Percentiles rank a stretch among this genome's conserved stretches.
These are phyloP conservation scores for Fusarium acutatum DNA, from an alignment of 2,329 filamentous ascomycete species.

Conservation along the genomic window DNA sequence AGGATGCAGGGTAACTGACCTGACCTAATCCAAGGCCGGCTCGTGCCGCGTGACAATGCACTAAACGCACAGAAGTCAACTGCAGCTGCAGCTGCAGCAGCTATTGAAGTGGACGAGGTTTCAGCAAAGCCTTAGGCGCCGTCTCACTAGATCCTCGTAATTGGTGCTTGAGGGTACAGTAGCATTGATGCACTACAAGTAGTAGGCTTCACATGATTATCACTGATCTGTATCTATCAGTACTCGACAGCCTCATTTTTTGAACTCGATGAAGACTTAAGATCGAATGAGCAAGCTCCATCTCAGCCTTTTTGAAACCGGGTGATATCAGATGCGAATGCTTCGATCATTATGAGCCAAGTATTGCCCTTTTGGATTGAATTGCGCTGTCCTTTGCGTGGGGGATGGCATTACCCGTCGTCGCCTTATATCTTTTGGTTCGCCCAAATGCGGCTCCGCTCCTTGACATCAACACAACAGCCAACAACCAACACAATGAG, in stretches of 20 bases:
- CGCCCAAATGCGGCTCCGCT: conserved; percentile 7
- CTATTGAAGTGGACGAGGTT: not conserved
- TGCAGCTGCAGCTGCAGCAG: not conserved
- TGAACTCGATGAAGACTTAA: not conserved
- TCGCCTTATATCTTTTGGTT: conserved; percentile 5
- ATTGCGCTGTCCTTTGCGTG: not conserved
- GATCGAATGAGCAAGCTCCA: not conserved
- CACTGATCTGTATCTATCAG: not conserved
- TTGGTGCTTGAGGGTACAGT: not conserved
- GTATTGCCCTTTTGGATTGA: not conserved
- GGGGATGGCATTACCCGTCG: not conserved
- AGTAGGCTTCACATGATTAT: not conserved
- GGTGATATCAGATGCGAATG: not conserved
- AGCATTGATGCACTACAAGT: not conserved
- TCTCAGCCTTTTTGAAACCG: not conserved
- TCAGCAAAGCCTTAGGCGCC: not conserved
- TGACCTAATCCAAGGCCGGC: not conserved
- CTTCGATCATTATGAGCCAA: not conserved
- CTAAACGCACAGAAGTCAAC: not conserved
- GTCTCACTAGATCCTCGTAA: not conserved
- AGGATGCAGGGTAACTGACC: not conserved
- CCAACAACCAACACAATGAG: not conserved
- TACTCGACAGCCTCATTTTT: not conserved
- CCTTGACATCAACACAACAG: not conserved
- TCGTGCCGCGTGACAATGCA: not conserved